Evolutionary conservation across 2,329 filamentous ascomycete species (phyloP), one percentile per base, ranked within the genome.

Genomic region (Fusarium udum): DNA sequence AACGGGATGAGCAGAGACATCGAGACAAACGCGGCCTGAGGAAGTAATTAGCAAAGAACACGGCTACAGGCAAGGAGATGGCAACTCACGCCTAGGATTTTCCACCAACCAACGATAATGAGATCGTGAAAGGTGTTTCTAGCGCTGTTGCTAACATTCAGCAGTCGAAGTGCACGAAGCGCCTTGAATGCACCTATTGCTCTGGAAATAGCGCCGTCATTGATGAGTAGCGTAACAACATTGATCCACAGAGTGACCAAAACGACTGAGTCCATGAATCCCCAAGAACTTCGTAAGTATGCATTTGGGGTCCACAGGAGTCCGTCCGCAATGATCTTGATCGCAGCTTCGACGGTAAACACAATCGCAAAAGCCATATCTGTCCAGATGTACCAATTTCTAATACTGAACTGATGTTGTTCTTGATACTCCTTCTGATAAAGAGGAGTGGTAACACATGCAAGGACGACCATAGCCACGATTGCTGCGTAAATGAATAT

Each of bases 131-230:
- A 99, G 0, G 96, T 98, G 76, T 98, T 93, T 75, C 95, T 90
- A 49, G 96, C 95, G 78, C 94, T 98, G 81, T 98, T 95, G 81
- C 95, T 98, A 77, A 99, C 93, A 77, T 99, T 99, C 73, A 99
- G 90, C 61, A 99, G 84, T 46, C 96, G 91, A 58, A 99, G 85
- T 53, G 97, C 97, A 84, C 96, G 92, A 52, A 99, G 87, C 13
- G 96, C 96, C 85, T 99, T 99, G 87, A 99, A 98, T 22, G 96
- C 96, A 31, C 96, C 97, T 42, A 98, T 93, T 24, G 95, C 94
- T 80, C 96, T 88, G 10, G 95, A 97, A 61, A 98, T 92, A 63
- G 92, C 92, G 46, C 94, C 94, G 74, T 97, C 93, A 63, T 95
- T 91, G 78, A 89, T 89, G 61, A 99, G 87, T 3, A 95, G 90